Conservation (phyloP, 176 grass and related monocot species). For the Calamus simplicifolius region DNA sequence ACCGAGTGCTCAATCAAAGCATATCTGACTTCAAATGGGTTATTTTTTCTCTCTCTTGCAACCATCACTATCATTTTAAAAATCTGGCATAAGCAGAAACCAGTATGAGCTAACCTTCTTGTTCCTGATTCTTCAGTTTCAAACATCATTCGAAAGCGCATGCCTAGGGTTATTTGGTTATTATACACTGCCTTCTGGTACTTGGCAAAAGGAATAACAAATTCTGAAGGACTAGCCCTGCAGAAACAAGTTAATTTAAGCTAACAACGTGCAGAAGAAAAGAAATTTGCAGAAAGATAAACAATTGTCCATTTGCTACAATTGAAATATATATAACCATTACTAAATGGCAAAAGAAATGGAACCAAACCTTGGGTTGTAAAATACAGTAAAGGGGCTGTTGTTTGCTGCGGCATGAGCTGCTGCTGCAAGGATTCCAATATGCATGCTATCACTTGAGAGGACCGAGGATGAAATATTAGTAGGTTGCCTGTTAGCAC, state of each 20-base stretch:
- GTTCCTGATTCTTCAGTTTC: slow-evolving; percentile 93
- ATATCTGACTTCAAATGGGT: too few species aligned
- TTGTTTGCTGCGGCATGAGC: slow-evolving; percentile 92
- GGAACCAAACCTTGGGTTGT: slow-evolving; percentile 76
- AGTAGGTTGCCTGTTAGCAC: slow-evolving; percentile 76
- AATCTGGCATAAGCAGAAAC: neutral
- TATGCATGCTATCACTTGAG: slow-evolving; percentile 99
- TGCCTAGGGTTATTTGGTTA: slow-evolving; percentile 86
- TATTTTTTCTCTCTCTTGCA: too few species aligned
- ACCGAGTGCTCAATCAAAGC: too few species aligned
- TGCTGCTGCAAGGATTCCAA: slow-evolving; percentile 96
- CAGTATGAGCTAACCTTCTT: slow-evolving; percentile 44
- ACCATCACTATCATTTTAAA: too few species aligned
- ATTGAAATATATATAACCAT: too few species aligned
- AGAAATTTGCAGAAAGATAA: too few species aligned
- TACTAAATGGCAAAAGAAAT: neutral
- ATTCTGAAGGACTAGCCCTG: slow-evolving; percentile 96
- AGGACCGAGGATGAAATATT: slow-evolving; percentile 94
- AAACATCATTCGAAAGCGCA: slow-evolving; percentile 97
- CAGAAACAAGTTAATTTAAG: slow-evolving; percentile 19
- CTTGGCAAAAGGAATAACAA: slow-evolving; percentile 97
- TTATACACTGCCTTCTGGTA: slow-evolving; percentile 94
- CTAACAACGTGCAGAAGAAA: neutral
- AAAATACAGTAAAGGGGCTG: slow-evolving; percentile 97
- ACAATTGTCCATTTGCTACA: too few species aligned